These are phyloP conservation scores for Lipomyces chichibuensis DNA, from an alignment of 805 yeast genomes.

Conservation along the genomic window DNA sequence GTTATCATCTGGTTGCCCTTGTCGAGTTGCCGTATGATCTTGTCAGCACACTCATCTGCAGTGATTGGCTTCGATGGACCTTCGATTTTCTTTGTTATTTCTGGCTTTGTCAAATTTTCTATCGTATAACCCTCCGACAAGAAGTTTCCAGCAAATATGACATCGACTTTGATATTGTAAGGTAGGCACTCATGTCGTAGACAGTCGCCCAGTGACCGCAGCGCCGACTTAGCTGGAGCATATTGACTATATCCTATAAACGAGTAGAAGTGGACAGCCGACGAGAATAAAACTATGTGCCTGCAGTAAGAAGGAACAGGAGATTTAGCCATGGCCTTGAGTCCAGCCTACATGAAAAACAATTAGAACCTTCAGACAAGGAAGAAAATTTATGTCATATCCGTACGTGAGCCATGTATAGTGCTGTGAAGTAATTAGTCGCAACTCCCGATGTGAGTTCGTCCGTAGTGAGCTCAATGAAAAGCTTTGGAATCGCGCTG, in stretches of 20 bases:
- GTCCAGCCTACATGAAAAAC: constrained; percentile 41
- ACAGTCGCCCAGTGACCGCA: constrained; percentile 72
- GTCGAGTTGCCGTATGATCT: constrained; percentile 58
- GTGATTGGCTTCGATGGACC: constrained; percentile 77
- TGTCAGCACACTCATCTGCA: constrained; percentile 66
- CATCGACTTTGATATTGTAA: constrained; percentile 67
- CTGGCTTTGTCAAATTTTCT: constrained; percentile 85
- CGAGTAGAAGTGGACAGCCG: constrained; percentile 80
- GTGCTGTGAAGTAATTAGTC: constrained; percentile 72
- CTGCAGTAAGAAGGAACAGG: constrained; percentile 43
- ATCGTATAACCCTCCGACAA: constrained; percentile 81
- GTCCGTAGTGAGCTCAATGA: constrained; percentile 62
- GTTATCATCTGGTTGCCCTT: constrained; percentile 72
- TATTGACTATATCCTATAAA: constrained; percentile 90
- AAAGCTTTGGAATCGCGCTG: constrained; percentile 63
- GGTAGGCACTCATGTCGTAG: constrained; percentile 80
- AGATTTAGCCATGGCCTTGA: constrained; percentile 41
- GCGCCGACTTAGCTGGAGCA: constrained; percentile 85
- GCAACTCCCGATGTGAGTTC: constrained; percentile 66
- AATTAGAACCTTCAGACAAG: neutral
- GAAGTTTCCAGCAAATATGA: constrained; percentile 88
- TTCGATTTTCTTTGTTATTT: constrained; percentile 77
- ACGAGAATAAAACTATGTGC: constrained; percentile 67
- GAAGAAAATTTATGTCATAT: constrained; percentile 34
- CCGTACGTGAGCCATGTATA: constrained; percentile 69